Evolutionary conservation across 2,329 filamentous ascomycete species (phyloP).

Genomic region (Colletotrichum navitas): DNA sequence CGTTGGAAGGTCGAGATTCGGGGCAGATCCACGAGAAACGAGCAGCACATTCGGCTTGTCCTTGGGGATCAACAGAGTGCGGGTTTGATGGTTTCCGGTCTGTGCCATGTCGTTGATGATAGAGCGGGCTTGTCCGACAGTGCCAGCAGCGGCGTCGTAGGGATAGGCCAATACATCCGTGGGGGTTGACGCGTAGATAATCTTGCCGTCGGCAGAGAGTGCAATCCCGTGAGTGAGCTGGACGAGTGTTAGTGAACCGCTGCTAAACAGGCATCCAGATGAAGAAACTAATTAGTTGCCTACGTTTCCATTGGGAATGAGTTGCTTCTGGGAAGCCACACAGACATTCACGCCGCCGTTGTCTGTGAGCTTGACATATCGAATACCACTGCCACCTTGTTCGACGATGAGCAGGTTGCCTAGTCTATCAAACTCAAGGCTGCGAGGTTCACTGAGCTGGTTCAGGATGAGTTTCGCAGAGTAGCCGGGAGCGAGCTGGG

Average conservation of each 20-base stretch:
- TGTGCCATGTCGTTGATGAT: slow-evolving; percentile 61
- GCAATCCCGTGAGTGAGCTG: slow-evolving; percentile 70
- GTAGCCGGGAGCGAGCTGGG: slow-evolving; percentile 46
- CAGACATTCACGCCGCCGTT: slow-evolving; percentile 48
- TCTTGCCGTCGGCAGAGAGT: slow-evolving; percentile 64
- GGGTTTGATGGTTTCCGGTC: slow-evolving; percentile 71
- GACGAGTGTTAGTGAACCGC: neutral
- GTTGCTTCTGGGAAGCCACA: slow-evolving; percentile 46
- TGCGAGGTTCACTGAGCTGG: slow-evolving; percentile 48
- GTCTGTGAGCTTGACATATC: slow-evolving; percentile 51
- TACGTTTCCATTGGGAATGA: slow-evolving; percentile 48
- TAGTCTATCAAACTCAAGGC: slow-evolving; percentile 51
- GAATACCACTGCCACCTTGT: slow-evolving; percentile 49
- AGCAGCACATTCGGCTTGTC: slow-evolving; percentile 69
- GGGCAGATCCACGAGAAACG: slow-evolving; percentile 73
- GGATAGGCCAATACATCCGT: slow-evolving; percentile 72
- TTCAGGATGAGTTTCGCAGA: slow-evolving; percentile 47
- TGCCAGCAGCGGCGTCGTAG: slow-evolving; percentile 69
- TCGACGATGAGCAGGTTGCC: slow-evolving; percentile 56
- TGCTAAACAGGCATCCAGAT: neutral
- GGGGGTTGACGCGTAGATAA: slow-evolving; percentile 68
- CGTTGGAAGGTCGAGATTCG: slow-evolving; percentile 72
- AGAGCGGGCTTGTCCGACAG: slow-evolving; percentile 64
- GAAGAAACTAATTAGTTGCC: slow-evolving; percentile 14
- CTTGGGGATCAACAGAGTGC: slow-evolving; percentile 74